Percentiles rank a stretch among this genome's conserved stretches.
Conservation (phyloP, 352 stramenopile species). For the Pseudoperonospora humuli region DNA sequence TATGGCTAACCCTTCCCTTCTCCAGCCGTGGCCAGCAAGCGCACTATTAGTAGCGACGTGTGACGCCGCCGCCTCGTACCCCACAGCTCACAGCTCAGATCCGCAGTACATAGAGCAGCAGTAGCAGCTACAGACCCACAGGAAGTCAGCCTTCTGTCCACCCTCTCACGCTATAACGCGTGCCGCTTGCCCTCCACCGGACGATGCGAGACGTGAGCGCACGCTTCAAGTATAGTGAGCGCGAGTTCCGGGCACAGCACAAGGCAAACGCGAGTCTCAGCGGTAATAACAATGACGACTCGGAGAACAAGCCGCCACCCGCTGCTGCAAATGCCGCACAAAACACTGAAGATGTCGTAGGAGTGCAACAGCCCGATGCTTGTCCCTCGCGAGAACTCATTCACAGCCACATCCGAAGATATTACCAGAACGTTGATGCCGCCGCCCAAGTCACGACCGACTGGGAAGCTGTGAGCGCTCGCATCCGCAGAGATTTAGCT, state of each 20-base stretch:
- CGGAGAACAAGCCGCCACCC: conserved; percentile 25
- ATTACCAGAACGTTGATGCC: conserved; percentile 41
- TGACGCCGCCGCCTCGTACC: conserved; percentile 15
- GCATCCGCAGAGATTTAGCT: conserved; percentile 44
- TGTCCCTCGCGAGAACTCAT: conserved; percentile 59
- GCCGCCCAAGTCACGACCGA: conserved; percentile 11
- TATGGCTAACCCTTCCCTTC: conserved; percentile 16
- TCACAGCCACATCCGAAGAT: conserved; percentile 45
- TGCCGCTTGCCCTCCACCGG: conserved; percentile 1
- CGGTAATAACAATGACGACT: conserved; percentile 10
- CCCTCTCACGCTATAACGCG: neutral
- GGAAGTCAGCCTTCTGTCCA: neutral
- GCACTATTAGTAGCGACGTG: conserved; percentile 20
- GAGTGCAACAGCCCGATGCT: conserved; percentile 4
- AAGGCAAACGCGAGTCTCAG: conserved; percentile 5
- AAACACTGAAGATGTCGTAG: conserved; percentile 2
- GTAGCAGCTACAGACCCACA: conserved; percentile 2
- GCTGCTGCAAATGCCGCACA: neutral
- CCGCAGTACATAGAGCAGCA: conserved; percentile 2
- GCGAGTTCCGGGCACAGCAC: conserved; percentile 19
- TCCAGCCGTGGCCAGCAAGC: conserved; percentile 15
- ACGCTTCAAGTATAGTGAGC: conserved; percentile 69
- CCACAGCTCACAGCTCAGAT: conserved; percentile 10
- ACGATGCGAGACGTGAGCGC: conserved; percentile 63
- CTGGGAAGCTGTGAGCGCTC: conserved; percentile 34